Evolutionary conservation across 116 monocot species (phyloP).

Genomic region (Zostera marina): DNA sequence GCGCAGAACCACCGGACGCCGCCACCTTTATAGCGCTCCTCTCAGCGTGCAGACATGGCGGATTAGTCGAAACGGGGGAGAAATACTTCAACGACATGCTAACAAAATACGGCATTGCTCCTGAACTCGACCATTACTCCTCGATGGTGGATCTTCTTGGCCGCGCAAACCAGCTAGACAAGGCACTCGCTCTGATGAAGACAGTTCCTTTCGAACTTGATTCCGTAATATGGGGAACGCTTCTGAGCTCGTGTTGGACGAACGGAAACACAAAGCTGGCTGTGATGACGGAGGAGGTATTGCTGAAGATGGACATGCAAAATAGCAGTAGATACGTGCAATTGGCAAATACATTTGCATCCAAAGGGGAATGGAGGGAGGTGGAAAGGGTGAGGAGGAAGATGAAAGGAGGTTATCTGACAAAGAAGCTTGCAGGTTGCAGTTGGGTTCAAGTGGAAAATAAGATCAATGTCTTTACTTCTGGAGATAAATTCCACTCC

Average conservation of each 20-base stretch:
- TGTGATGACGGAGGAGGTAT: constrained; percentile 6
- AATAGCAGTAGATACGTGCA: constrained; percentile 16
- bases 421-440: constrained; percentile 15
- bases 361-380: constrained; percentile 13
- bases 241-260: constrained; percentile 12
- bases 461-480: constrained; percentile 7
- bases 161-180: constrained; percentile 11
- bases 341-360: constrained; percentile 17
- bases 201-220: constrained; percentile 16
- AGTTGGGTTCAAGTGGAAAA: constrained; percentile 17
- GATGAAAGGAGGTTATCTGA: constrained; percentile 11
- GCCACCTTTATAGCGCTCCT: constrained; percentile 18
- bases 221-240: constrained; percentile 13
- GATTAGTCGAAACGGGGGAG: constrained; percentile 14
- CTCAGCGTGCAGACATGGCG: constrained; percentile 18
- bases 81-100: constrained; percentile 13
- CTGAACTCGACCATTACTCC: constrained; percentile 17
- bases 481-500: constrained; percentile 11
- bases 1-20: constrained; percentile 11
- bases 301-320: not conserved
- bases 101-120: constrained; percentile 6
- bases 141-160: constrained; percentile 21
- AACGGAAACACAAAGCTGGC: constrained; percentile 7
- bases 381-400: constrained; percentile 16
- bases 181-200: constrained; percentile 7